Conservation (phyloP, 768 basidiomycete genomes). For the Suillus hirtellus region DNA sequence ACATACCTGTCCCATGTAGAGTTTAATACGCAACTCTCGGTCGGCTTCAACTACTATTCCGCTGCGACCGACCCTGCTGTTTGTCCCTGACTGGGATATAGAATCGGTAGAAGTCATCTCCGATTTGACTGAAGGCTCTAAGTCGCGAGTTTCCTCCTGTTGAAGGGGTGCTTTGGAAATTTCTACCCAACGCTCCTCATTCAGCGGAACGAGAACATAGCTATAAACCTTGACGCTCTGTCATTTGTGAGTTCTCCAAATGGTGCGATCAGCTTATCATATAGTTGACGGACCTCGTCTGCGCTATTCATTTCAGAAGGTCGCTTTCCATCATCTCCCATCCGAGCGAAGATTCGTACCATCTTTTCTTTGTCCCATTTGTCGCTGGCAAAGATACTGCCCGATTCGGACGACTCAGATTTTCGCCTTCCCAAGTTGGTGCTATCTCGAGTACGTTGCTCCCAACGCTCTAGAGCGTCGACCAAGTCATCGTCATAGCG, state of each 20-base stretch:
- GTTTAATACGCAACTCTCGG: slow-evolving; percentile 68
- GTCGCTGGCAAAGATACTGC: slow-evolving; percentile 49
- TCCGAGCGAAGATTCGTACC: slow-evolving; percentile 71
- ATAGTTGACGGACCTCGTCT: slow-evolving; percentile 33
- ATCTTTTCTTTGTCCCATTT: slow-evolving; percentile 78
- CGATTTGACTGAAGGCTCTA: neutral
- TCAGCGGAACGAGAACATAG: slow-evolving; percentile 48
- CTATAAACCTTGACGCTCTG: slow-evolving; percentile 45
- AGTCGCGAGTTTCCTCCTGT: neutral
- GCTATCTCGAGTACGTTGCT: slow-evolving; percentile 49
- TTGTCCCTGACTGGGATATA: slow-evolving; percentile 7
- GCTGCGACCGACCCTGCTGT: slow-evolving; percentile 20
- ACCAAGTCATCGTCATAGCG: slow-evolving; percentile 77
- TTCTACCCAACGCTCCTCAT: slow-evolving; percentile 43
- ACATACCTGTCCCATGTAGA: slow-evolving; percentile 69
- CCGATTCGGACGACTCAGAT: slow-evolving; percentile 27
- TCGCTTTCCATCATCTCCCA: slow-evolving; percentile 43
- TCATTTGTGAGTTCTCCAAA: slow-evolving; percentile 6
- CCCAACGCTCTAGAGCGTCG: slow-evolving; percentile 61
- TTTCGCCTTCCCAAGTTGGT: slow-evolving; percentile 38
- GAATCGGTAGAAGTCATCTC: neutral
- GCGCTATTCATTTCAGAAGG: slow-evolving; percentile 33
- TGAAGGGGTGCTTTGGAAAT: slow-evolving; percentile 37
- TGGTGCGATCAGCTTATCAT: neutral
- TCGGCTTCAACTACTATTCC: slow-evolving; percentile 64